phyloP scores from a whole-genome alignment of 2,329 filamentous ascomycete genomes.

The Malbranchea zuffiana region DNA sequence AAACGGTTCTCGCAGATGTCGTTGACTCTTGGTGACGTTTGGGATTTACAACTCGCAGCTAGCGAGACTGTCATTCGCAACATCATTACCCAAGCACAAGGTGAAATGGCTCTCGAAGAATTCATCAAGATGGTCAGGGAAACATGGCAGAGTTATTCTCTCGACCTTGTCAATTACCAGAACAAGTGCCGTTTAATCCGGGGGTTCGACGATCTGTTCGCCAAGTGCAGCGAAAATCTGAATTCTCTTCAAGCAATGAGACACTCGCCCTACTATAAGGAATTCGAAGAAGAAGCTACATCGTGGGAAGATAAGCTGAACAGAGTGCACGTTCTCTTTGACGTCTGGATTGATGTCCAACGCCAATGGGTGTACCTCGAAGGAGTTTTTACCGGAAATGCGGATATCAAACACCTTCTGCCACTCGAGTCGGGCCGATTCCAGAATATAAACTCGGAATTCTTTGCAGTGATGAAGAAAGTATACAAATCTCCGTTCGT shows the following conservation, averaged over 20 bases:
- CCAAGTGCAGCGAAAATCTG: conserved; percentile 94
- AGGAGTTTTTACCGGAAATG: conserved; percentile 96
- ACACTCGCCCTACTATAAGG: conserved; percentile 97
- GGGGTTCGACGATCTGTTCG: conserved; percentile 95
- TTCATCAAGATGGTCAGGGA: conserved; percentile 94
- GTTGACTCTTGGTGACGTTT: conserved; percentile 95
- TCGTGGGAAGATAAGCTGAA: conserved; percentile 98
- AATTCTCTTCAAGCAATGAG: conserved; percentile 98
- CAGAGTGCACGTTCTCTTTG: conserved; percentile 90
- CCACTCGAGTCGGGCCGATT: conserved; percentile 95
- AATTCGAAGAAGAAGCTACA: conserved; percentile 95
- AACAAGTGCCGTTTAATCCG: conserved; percentile 96
- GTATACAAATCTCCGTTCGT: conserved; percentile 94
- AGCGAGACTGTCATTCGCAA: conserved; percentile 82
- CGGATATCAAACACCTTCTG: conserved; percentile 94
- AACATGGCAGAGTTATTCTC: conserved; percentile 87
- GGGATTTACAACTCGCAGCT: conserved; percentile 84
- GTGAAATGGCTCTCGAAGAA: conserved; percentile 96
- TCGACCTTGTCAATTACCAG: conserved; percentile 94
- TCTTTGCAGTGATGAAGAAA: conserved; percentile 98
- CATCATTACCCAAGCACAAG: conserved; percentile 90
- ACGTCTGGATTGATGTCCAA: conserved; percentile 99
- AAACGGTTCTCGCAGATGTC: conserved; percentile 90
- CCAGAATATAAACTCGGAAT: conserved; percentile 98
- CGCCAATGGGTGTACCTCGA: conserved; percentile 99